A percentile compares a stretch with the other conserved stretches of the same genome.
These are phyloP conservation scores for Fusarium cyanostomum DNA, from an alignment of 2,329 filamentous ascomycete species.

Conservation along the genomic window DNA sequence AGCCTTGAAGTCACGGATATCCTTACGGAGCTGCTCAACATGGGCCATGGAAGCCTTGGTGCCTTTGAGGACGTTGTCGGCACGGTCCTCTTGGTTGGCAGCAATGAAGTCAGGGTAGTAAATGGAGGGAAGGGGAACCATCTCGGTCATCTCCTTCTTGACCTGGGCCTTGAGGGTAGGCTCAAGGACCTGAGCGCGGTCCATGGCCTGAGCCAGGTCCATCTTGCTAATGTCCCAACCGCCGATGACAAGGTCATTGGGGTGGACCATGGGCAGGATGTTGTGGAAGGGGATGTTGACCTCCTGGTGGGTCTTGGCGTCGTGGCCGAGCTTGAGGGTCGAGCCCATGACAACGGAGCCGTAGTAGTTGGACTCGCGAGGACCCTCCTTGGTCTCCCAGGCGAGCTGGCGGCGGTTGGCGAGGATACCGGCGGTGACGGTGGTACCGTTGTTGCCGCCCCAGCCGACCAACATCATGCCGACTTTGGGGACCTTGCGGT, in stretches of 20 bases:
- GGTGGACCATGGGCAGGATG: constrained; percentile 95
- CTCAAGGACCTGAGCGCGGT: constrained; percentile 93
- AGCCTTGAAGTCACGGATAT: constrained; percentile 94
- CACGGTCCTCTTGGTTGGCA: constrained; percentile 95
- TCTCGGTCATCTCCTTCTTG: constrained; percentile 89
- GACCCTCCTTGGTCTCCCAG: constrained; percentile 95
- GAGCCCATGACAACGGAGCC: constrained; percentile 97
- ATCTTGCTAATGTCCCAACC: constrained; percentile 97
- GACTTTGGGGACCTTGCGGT: constrained; percentile 90
- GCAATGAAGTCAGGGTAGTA: constrained; percentile 99
- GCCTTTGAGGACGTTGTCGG: constrained; percentile 88
- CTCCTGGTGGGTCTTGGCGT: constrained; percentile 83
- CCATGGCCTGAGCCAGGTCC: constrained; percentile 92
- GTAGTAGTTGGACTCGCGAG: constrained; percentile 92
- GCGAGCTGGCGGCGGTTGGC: constrained; percentile 87
- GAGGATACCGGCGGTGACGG: constrained; percentile 95
- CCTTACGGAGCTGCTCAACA: constrained; percentile 90
- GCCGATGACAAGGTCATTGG: constrained; percentile 92
- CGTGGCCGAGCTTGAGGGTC: constrained; percentile 94
- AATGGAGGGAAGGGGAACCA: constrained; percentile 91
- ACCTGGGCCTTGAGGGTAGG: constrained; percentile 91
- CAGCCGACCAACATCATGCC: constrained; percentile 98
- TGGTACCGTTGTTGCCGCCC: constrained; percentile 98
- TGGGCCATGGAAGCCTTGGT: constrained; percentile 86
- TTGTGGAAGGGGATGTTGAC: constrained; percentile 97